Evolutionary conservation across 176 grass and related monocot genomes (phyloP), one percentile per base, ranked within the genome.

Genomic region (Carex pumila): DNA sequence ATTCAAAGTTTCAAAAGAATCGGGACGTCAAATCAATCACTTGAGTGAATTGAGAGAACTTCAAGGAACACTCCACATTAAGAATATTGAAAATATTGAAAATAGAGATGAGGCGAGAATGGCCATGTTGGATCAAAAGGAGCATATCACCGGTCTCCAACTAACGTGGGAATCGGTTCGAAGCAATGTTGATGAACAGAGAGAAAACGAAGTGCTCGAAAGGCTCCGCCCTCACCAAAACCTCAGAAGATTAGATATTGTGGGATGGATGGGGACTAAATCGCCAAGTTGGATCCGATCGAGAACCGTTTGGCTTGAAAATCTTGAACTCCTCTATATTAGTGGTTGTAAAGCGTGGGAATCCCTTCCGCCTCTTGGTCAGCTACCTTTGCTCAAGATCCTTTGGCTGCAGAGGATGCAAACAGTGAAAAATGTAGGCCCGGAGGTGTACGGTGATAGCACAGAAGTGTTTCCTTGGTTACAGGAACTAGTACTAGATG

Each of bases 401-500:
- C 86, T 94, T 17, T 83, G 70, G 61, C 81, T 93, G 18, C 80
- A 87, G 12, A 67, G n/a, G 63, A 65, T 89, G 81, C 85, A 56
- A 71, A 36, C 60, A 29, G 17, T 87, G 37, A 89, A 80, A 45
- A 58, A 67, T 50, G 86, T 93, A 17, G 89, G 82, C 6, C 21
- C 54, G 18, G 89, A 89, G 50, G 31, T 65, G 57, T 87, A 87
- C 25, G 87, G 83, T 45, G 65, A 80, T n/a, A 11, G 78, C 25
- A 86, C 76, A 10, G 29, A 81, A 71, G 6, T 71, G 7, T 88
- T 88, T 68, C 84, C 71, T 13, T 80, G 66, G 14, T 52, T 90
- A 52, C 86, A 90, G 58, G 88, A 88, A 84, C 65, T 93, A 63
- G 86, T 93, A 59, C 79, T 93, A 63, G 88, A 93, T 84, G 83